phyloP scores from a whole-genome alignment of 2,329 filamentous ascomycete genomes.

The Endoconidiophora polonica region DNA sequence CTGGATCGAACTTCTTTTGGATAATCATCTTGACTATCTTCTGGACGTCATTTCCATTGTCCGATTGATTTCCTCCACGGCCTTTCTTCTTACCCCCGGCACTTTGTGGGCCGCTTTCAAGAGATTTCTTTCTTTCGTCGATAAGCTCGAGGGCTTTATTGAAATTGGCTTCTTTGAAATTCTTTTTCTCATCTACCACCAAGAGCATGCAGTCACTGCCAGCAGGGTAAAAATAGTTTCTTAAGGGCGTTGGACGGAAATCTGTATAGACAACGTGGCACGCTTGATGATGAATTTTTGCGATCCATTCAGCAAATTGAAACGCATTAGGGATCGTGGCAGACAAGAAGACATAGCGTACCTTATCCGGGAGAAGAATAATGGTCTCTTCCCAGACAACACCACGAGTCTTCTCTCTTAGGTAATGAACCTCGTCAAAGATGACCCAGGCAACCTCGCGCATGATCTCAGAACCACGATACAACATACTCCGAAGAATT shows the following conservation, averaged over 20 bases:
- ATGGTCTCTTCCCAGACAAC: conserved; percentile 99
- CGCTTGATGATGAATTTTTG: conserved; percentile 91
- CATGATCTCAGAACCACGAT: conserved; percentile 97
- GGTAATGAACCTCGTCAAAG: conserved; percentile 97
- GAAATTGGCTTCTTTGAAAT: conserved; percentile 94
- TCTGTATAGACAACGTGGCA: conserved; percentile 99
- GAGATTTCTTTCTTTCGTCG: conserved; percentile 71
- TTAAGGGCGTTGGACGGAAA: conserved; percentile 87
- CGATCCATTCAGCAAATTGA: conserved; percentile 98
- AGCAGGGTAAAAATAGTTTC: conserved; percentile 94
- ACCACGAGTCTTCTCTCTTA: conserved; percentile 84
- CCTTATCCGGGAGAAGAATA: conserved; percentile 93
- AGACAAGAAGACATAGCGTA: conserved; percentile 94
- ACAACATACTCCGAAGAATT: conserved; percentile 97
- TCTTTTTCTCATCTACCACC: conserved; percentile 90
- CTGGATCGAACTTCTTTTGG: conserved; percentile 89
- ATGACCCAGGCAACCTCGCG: conserved; percentile 97
- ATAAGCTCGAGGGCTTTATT: conserved; percentile 88
- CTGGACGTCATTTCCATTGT: conserved; percentile 66
- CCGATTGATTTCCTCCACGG: conserved; percentile 63
- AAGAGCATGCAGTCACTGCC: conserved; percentile 86
- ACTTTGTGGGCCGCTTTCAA: conserved; percentile 50
- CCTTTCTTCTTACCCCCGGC: conserved; percentile 63
- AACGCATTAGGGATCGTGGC: conserved; percentile 98
- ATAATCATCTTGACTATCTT: conserved; percentile 99